phyloP scores from a whole-genome alignment of 768 basidiomycete genomes.

The Russula dissimulans region DNA sequence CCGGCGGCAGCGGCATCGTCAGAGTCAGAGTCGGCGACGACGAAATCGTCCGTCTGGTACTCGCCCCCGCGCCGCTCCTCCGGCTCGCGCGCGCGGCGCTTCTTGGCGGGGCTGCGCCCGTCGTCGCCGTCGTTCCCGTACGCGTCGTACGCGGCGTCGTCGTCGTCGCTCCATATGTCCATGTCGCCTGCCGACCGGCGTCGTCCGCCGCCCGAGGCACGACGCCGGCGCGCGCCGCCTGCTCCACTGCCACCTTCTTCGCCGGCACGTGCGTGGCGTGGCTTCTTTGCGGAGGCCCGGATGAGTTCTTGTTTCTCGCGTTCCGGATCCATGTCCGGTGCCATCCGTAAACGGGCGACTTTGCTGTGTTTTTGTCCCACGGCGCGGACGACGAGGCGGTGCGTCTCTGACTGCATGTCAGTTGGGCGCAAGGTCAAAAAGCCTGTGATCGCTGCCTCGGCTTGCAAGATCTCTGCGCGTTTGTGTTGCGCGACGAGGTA shows the following conservation, averaged over 20 bases:
- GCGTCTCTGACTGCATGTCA: conserved; percentile 84
- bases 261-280: conserved; percentile 46
- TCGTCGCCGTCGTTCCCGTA: conserved; percentile 36
- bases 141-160: conserved; percentile 38
- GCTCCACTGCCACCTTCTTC: conserved; percentile 34
- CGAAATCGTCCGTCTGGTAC: conserved; percentile 79
- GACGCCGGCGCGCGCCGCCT: conserved; percentile 39
- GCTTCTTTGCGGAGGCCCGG: conserved; percentile 54
- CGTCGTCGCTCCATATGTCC: conserved; percentile 61
- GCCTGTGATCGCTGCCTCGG: conserved; percentile 76
- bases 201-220: conserved; percentile 19
- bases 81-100: conserved; percentile 25
- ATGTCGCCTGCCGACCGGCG: conserved; percentile 30
- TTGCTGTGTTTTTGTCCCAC: conserved; percentile 82
- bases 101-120: conserved; percentile 36
- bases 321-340: conserved; percentile 72
- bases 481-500: conserved; percentile 89
- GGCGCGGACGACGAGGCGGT: conserved; percentile 79
- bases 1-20: conserved; percentile 28
- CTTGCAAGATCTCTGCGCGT: conserved; percentile 75
- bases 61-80: conserved; percentile 51
- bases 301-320: conserved; percentile 60
- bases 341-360: conserved; percentile 68
- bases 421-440: conserved; percentile 79
- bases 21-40: conserved; percentile 74